Conservation (phyloP, 768 basidiomycete species). For the Podaxis sp. region DNA sequence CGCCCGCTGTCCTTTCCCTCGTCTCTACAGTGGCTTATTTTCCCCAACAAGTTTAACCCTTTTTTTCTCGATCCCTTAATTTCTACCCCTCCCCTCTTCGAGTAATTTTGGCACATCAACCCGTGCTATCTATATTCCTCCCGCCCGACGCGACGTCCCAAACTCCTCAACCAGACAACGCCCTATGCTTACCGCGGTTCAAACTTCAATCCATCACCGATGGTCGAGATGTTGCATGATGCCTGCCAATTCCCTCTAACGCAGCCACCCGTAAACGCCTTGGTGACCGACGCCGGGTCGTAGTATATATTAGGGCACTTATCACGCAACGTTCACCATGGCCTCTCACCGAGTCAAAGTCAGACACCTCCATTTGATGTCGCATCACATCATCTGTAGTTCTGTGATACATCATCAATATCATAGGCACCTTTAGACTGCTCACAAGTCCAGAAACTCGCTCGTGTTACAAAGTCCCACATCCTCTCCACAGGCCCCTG, state of each 20-base stretch:
- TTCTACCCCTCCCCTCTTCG: background rate
- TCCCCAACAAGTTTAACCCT: background rate
- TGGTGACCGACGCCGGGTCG: background rate
- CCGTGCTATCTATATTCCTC: constrained; percentile 6
- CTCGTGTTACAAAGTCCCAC: background rate
- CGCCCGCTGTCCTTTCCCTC: background rate
- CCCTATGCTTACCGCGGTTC: background rate
- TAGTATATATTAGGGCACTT: too few species aligned
- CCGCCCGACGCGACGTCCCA: background rate
- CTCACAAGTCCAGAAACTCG: background rate
- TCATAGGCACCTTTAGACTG: background rate
- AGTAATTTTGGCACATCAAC: background rate
- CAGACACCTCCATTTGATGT: background rate
- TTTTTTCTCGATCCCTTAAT: background rate
- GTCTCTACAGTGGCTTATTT: background rate
- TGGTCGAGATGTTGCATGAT: background rate
- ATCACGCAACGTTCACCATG: too few species aligned
- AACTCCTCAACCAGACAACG: background rate
- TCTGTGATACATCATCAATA: background rate
- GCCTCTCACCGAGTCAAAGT: background rate
- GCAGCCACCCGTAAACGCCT: background rate
- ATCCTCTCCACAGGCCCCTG: background rate
- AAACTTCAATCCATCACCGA: background rate
- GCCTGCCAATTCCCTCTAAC: background rate
- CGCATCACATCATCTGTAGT: background rate